These are phyloP conservation scores for Solanum sitiens DNA, from an alignment of 257 asterid species.

Conservation along the genomic window DNA sequence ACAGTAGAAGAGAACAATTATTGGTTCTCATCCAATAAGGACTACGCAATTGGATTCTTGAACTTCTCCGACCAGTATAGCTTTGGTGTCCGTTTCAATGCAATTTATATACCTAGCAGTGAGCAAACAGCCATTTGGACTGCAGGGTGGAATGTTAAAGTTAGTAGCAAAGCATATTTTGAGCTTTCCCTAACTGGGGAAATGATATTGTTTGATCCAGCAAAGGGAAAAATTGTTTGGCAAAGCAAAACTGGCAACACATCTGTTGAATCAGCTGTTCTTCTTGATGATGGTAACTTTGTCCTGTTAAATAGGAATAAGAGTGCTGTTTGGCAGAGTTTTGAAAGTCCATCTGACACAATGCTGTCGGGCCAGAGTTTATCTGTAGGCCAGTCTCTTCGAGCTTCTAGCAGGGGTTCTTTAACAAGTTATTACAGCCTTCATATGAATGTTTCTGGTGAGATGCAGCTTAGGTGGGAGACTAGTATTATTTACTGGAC, in stretches of 20 bases:
- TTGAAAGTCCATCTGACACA: slow-evolving; percentile 24
- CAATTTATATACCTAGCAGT: slow-evolving; percentile 14
- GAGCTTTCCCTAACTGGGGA: slow-evolving; percentile 20
- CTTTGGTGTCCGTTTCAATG: slow-evolving; percentile 20
- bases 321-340: slow-evolving; percentile 26
- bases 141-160: slow-evolving; percentile 27
- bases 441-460: slow-evolving; percentile 18
- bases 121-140: slow-evolving; percentile 25
- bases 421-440: slow-evolving; percentile 32
- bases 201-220: slow-evolving; percentile 23
- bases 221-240: slow-evolving; percentile 18
- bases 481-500: slow-evolving; percentile 32
- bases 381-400: slow-evolving; percentile 14
- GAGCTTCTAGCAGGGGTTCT: slow-evolving; percentile 16
- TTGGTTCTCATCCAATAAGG: slow-evolving; percentile 33
- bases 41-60: slow-evolving; percentile 28
- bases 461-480: slow-evolving; percentile 34
- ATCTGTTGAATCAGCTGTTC: slow-evolving; percentile 24
- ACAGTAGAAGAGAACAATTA: slow-evolving; percentile 14
- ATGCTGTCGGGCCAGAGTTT: slow-evolving; percentile 33
- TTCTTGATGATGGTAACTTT: slow-evolving; percentile 21
- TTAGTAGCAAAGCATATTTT: slow-evolving; percentile 20
- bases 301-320: slow-evolving; percentile 9
- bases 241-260: slow-evolving; percentile 19
- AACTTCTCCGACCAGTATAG: slow-evolving; percentile 10